Conservation (phyloP, 192 early-diverging fungal species). For the Dimargaris cristalligena region DNA sequence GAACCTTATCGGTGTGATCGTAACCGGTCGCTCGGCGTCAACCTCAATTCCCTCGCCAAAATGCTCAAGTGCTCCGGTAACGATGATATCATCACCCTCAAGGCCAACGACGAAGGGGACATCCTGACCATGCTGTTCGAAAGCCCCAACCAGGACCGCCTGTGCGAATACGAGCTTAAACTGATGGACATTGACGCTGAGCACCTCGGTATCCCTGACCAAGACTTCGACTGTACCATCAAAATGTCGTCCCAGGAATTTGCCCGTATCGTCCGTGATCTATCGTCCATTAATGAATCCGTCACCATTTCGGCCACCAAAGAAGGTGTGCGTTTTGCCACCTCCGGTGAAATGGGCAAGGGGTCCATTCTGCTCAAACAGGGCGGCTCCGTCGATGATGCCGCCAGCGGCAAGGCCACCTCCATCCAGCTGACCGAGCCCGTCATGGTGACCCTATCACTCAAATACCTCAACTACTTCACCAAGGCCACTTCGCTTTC, state of each 20-base stretch:
- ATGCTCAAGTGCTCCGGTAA: constrained; percentile 84
- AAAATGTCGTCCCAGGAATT: constrained; percentile 82
- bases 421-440: constrained; percentile 68
- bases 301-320: constrained; percentile 83
- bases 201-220: constrained; percentile 89
- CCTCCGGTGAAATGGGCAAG: constrained; percentile 72
- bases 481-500: constrained; percentile 84
- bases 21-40: constrained; percentile 77
- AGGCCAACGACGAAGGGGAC: constrained; percentile 78
- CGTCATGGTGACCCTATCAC: constrained; percentile 69
- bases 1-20: constrained; percentile 84
- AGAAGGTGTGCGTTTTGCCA: constrained; percentile 81
- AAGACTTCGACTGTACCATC: constrained; percentile 77
- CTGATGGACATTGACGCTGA: constrained; percentile 98
- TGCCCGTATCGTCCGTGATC: constrained; percentile 78
- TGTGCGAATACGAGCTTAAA: constrained; percentile 90
- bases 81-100: constrained; percentile 81
- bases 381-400: constrained; percentile 54
- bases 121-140: constrained; percentile 60
- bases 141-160: constrained; percentile 44
- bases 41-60: constrained; percentile 71
- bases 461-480: constrained; percentile 92
- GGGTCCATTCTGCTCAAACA: constrained; percentile 73
- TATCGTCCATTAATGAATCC: constrained; percentile 69
- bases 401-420: constrained; percentile 26